phyloP scores from a whole-genome alignment of 2,329 filamentous ascomycete genomes.

The Didymella arachidicola region DNA sequence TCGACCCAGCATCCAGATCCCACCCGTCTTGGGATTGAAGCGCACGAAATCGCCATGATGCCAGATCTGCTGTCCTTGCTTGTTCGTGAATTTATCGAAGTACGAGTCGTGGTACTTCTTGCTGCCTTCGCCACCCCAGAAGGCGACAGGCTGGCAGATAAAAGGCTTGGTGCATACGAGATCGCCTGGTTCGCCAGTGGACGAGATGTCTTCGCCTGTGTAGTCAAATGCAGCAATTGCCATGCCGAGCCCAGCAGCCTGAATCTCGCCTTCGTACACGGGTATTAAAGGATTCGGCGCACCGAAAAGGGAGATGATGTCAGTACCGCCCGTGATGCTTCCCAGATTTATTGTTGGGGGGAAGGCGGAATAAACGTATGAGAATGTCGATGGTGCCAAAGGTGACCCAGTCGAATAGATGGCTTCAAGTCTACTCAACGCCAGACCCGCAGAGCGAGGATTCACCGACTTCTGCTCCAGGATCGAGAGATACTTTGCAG shows the following conservation, averaged over 20 bases:
- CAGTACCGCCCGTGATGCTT: constrained; percentile 94
- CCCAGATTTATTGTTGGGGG: constrained; percentile 82
- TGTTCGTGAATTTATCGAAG: constrained; percentile 78
- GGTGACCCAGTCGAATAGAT: constrained; percentile 96
- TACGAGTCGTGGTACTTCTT: constrained; percentile 85
- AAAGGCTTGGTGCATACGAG: constrained; percentile 87
- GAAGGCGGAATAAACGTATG: constrained; percentile 86
- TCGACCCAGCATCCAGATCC: constrained; percentile 87
- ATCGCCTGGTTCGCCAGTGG: constrained; percentile 78
- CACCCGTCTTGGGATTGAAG: constrained; percentile 74
- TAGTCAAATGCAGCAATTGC: constrained; percentile 59
- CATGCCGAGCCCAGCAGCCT: constrained; percentile 60
- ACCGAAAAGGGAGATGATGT: constrained; percentile 95
- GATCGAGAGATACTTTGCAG: constrained; percentile 89
- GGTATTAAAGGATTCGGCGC: constrained; percentile 70
- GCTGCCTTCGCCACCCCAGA: constrained; percentile 77
- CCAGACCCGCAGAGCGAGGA: constrained; percentile 57
- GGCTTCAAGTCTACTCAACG: constrained; percentile 69
- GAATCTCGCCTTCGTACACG: constrained; percentile 61
- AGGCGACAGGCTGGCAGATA: constrained; percentile 87
- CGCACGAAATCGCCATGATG: constrained; percentile 93
- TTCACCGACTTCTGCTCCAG: constrained; percentile 74
- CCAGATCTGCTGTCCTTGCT: constrained; percentile 67
- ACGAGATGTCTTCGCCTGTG: constrained; percentile 65
- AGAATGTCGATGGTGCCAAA: constrained; percentile 89